Evolutionary conservation across 139 green algal genomes (phyloP).

Genomic region (Volvox africanus): DNA sequence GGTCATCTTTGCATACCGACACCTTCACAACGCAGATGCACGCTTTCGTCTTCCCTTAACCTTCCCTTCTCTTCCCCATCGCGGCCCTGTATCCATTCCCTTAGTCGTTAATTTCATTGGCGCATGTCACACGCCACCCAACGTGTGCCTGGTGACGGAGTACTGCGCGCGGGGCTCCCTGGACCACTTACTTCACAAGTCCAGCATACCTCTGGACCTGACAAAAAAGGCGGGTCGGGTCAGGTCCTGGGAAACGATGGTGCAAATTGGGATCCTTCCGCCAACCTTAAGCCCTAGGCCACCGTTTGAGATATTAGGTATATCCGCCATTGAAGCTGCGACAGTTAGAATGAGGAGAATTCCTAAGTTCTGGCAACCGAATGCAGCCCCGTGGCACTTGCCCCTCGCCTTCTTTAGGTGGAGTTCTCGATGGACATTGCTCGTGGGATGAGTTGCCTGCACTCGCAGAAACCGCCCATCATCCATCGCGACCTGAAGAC

Average conservation of each 20-base stretch:
- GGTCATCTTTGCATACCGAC: too few relatives aligned
- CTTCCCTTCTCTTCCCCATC: neutral
- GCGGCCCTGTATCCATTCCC: neutral
- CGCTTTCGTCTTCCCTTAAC: too few relatives aligned
- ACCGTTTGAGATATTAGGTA: too few relatives aligned
- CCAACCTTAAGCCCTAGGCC: too few relatives aligned
- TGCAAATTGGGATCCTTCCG: too few relatives aligned
- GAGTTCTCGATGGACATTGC: constrained; percentile 74
- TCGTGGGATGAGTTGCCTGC: constrained; percentile 71
- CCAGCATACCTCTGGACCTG: constrained; percentile 50
- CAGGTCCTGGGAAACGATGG: too few relatives aligned
- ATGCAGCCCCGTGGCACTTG: too few relatives aligned
- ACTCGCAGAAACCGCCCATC: constrained; percentile 68
- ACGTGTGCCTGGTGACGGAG: constrained; percentile 72
- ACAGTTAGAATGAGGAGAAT: too few relatives aligned
- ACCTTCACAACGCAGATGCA: too few relatives aligned
- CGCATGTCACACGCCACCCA: constrained; percentile 65
- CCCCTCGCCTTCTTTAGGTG: neutral
- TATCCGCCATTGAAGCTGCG: too few relatives aligned
- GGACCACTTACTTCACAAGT: constrained; percentile 66
- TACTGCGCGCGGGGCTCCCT: constrained; percentile 71
- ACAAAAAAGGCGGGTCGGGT: constrained; percentile 38
- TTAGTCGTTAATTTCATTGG: constrained; percentile 60
- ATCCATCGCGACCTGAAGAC: constrained; percentile 75
- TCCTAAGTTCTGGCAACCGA: too few relatives aligned